A percentile compares a stretch with the other conserved stretches of the same genome.
Evolutionary conservation across 2,329 filamentous ascomycete genomes (phyloP).

Genomic region (Diplodia intermedia): DNA sequence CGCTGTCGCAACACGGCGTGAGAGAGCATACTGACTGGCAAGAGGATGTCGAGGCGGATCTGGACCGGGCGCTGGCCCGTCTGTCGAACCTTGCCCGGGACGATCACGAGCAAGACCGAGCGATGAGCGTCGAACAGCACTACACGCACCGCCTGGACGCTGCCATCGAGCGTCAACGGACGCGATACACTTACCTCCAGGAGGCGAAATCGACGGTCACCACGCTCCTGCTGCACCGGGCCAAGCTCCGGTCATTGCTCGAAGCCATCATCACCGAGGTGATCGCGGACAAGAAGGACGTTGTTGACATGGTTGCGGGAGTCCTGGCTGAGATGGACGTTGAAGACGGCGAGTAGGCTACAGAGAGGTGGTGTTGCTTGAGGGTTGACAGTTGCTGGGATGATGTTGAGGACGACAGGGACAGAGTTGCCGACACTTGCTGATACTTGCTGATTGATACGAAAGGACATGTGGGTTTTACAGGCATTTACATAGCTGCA

Average conservation of each 20-base stretch:
- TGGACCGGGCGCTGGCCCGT: slow-evolving; percentile 40
- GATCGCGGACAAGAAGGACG: not conserved
- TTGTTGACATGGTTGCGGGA: not conserved
- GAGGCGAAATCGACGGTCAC: not conserved
- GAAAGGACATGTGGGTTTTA: no score
- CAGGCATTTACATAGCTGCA: no score
- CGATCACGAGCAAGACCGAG: slow-evolving; percentile 39
- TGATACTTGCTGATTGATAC: no score
- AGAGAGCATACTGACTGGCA: slow-evolving; percentile 43
- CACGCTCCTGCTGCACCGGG: not conserved
- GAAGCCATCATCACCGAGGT: not conserved
- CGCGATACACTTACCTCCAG: not conserved
- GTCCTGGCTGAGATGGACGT: not conserved
- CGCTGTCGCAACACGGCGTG: slow-evolving; percentile 10
- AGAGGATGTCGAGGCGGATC: slow-evolving; percentile 41
- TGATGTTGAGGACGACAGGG: not conserved
- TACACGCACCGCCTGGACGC: slow-evolving; percentile 40
- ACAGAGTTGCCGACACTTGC: no score
- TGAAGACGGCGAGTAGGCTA: not conserved
- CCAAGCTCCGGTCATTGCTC: not conserved
- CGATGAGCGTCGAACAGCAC: slow-evolving; percentile 39
- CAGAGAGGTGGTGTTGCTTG: not conserved
- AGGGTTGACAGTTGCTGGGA: no score
- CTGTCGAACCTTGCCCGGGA: slow-evolving; percentile 44
- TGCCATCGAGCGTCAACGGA: not conserved